Evolutionary conservation across 2,329 filamentous ascomycete genomes (phyloP), one percentile per base, ranked within the genome.

Genomic region (Diaporthe sp.): DNA sequence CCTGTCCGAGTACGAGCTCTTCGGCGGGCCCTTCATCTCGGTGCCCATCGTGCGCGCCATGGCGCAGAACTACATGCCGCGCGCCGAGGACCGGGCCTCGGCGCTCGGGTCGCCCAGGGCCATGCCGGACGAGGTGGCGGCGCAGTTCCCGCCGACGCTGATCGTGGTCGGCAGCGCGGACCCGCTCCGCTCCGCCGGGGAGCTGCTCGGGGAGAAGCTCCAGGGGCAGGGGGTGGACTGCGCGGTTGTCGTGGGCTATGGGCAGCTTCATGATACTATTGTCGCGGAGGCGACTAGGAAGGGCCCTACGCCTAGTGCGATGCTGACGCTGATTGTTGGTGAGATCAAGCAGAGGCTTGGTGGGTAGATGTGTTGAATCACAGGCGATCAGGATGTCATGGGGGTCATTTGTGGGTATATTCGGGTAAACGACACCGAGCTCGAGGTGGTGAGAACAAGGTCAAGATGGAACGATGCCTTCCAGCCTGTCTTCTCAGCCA

Each of bases 181-280:
- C 15, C 28, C 57, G n/a, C 68, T 72, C 4, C 39, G 42, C 37
- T 22, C 17, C 10, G 31, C 22, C 12, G 51, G 68, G 2, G 31
- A 60, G 68, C 42, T 72, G 15, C 57, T 72, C 17, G 68, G 68
- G 1, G 51, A 72, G 68, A 72, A 72, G 34, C 68, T 61, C 7
- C 51, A 72, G 17, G 17, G 12, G 8, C 37, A 44, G 6, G 68
- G 68, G 3, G 68, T 72, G 2, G 51, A 72, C 9, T 72, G 68
- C 10, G 28, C 68, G 10, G 49, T 71, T 4, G 13, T 71, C 7
- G n/a, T 28, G 17, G 68, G 51, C 2, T 15, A 71, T 10, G 68
- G 68, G 10, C 68, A 71, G 15, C 51, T 71, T 34, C 68, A 71
- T 28, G 68, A 71, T 60, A 42, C 31, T 2, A 15, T 72, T 5